Conservation (phyloP, 208 protist species). For the Endotrypanum monterogeii region DNA sequence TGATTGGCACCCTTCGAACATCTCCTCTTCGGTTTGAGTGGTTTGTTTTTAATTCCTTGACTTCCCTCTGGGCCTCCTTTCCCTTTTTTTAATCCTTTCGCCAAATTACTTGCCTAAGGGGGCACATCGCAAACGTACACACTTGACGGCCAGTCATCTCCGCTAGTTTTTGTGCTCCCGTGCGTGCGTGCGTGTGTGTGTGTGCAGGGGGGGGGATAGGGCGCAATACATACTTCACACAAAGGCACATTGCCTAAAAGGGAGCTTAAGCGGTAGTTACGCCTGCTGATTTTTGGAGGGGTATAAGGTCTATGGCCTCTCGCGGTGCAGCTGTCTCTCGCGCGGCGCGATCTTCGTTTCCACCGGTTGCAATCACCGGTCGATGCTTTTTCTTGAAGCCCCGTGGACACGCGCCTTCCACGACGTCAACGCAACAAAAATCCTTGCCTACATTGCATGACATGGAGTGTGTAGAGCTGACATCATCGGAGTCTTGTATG, state of each 20-base stretch:
- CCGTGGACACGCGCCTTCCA: neutral
- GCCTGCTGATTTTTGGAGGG: neutral
- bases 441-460: neutral
- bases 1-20: too few species aligned
- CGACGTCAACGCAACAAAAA: neutral
- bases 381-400: constrained; percentile 35
- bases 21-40: neutral
- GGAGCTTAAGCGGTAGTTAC: neutral
- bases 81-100: too few species aligned
- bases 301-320: neutral
- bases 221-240: neutral
- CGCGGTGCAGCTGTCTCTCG: neutral
- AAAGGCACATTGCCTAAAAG: neutral
- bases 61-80: neutral
- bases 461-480: constrained; percentile 30
- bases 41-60: neutral
- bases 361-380: constrained; percentile 21
- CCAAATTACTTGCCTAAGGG: too few species aligned
- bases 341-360: constrained; percentile 11
- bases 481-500: neutral
- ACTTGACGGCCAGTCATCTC: too few species aligned
- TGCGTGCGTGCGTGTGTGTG: too few species aligned
- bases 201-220: too few species aligned
- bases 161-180: too few species aligned
- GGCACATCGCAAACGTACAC: too few species aligned